A percentile compares a stretch with the other conserved stretches of the same genome.
Evolutionary conservation across 169 alveolate genomes (phyloP).

Genomic region (Fabrea salina): DNA sequence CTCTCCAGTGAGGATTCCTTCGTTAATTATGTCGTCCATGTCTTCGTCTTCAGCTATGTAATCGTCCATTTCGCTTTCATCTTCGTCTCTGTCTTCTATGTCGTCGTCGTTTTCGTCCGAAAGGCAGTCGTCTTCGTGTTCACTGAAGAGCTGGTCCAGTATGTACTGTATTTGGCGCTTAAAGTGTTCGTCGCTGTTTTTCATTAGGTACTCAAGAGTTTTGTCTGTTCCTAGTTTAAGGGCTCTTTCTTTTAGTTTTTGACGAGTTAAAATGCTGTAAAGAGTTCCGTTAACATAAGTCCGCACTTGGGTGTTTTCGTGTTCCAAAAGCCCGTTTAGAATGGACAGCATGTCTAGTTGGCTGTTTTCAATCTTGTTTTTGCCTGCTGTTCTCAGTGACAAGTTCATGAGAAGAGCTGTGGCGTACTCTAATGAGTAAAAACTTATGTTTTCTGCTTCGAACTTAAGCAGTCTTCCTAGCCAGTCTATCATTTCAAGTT

Average conservation of each 20-base stretch:
- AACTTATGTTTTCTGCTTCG: conserved; percentile 71
- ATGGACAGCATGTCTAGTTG: conserved; percentile 62
- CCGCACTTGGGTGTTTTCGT: conserved; percentile 70
- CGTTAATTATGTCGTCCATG: conserved; percentile 61
- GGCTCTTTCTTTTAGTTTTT: conserved; percentile 75
- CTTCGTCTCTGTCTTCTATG: conserved; percentile 73
- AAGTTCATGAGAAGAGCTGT: conserved; percentile 86
- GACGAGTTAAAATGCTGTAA: conserved; percentile 73
- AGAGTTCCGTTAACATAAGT: conserved; percentile 84
- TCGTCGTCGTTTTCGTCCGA: conserved; percentile 60
- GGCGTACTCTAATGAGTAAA: conserved; percentile 82
- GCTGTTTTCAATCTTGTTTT: conserved; percentile 71
- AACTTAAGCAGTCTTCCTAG: conserved; percentile 60
- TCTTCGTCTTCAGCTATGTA: conserved; percentile 69
- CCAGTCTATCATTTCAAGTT: conserved; percentile 79
- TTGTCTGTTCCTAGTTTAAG: conserved; percentile 57
- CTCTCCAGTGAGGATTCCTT: conserved; percentile 61
- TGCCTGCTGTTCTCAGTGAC: conserved; percentile 79
- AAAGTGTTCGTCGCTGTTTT: conserved; percentile 62
- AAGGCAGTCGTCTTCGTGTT: conserved; percentile 60
- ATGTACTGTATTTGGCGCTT: conserved; percentile 65
- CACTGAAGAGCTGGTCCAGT: conserved; percentile 57
- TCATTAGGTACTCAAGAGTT: conserved; percentile 44
- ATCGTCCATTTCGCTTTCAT: conserved; percentile 48
- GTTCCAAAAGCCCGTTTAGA: conserved; percentile 68